Conservation (phyloP, 2,329 filamentous ascomycete genomes). For the Alternaria metachromatica region DNA sequence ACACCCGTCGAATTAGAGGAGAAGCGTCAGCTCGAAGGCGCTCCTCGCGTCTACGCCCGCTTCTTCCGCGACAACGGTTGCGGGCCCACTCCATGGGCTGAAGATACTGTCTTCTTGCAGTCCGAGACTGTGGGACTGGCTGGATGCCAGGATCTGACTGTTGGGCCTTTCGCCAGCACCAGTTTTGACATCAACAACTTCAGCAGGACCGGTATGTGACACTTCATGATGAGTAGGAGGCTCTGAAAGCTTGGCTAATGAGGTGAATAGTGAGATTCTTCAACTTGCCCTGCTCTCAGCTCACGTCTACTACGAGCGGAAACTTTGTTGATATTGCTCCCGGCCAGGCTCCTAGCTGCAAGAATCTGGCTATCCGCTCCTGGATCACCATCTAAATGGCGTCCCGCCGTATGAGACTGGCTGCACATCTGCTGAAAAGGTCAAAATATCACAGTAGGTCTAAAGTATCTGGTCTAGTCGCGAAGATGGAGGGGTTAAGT, state of each 20-base stretch:
- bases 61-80: conserved; percentile 13
- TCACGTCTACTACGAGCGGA: not conserved
- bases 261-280: conserved; percentile 8
- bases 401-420: not conserved
- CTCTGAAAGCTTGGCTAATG: not conserved
- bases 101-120: conserved; percentile 18
- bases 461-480: not conserved
- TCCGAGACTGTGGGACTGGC: not conserved
- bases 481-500: too few relatives aligned
- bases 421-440: too few relatives aligned
- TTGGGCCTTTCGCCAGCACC: conserved; percentile 11
- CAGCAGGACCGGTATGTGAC: conserved; percentile 1
- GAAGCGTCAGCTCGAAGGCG: conserved; percentile 7
- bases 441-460: not conserved
- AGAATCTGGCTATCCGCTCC: conserved; percentile 9
- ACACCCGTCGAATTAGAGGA: conserved; percentile 2
- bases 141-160: conserved; percentile 10
- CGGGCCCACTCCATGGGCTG: conserved; percentile 4
- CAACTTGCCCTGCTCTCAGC: conserved; percentile 7
- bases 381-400: conserved; percentile 7
- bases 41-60: conserved; percentile 14
- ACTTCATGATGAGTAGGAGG: not conserved
- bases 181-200: conserved; percentile 15
- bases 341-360: conserved; percentile 7
- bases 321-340: conserved; percentile 12